phyloP scores from a whole-genome alignment of 768 basidiomycete genomes.

The Naganishia onofrii region DNA sequence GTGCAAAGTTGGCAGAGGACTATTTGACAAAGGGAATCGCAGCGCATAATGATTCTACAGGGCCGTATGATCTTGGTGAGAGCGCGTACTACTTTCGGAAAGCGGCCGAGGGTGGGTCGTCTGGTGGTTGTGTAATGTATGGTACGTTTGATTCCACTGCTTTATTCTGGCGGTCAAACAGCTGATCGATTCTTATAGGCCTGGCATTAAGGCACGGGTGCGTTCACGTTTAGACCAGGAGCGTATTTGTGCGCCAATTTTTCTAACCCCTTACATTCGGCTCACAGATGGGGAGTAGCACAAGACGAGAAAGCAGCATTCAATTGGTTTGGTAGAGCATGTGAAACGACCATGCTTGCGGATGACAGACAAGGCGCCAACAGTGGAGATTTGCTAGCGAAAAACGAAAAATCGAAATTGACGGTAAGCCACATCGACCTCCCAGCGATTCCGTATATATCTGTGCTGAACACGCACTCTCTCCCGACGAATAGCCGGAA shows the following conservation, averaged over 20 bases:
- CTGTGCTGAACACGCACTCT: not conserved
- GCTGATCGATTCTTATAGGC: conserved; percentile 29
- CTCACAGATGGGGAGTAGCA: conserved; percentile 42
- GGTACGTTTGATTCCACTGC: conserved; percentile 35
- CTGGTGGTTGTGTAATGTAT: conserved; percentile 48
- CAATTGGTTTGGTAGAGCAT: conserved; percentile 42
- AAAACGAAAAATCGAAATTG: conserved; percentile 17
- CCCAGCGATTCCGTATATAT: too few species aligned
- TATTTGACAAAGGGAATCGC: conserved; percentile 42
- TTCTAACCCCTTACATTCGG: not conserved
- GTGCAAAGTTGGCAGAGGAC: conserved; percentile 36
- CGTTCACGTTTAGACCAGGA: not conserved
- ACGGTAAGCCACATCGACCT: too few species aligned
- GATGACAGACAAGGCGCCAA: conserved; percentile 34
- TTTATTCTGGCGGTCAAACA: not conserved
- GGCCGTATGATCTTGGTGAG: conserved; percentile 43
- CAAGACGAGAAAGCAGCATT: conserved; percentile 46
- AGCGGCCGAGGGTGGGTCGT: conserved; percentile 48
- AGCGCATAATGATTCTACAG: conserved; percentile 35
- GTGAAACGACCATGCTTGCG: conserved; percentile 40
- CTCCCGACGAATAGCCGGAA: conserved; percentile 37
- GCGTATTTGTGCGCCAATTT: too few species aligned
- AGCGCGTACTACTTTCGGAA: conserved; percentile 48
- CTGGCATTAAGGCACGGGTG: conserved; percentile 45
- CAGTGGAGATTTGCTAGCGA: conserved; percentile 33